A percentile compares a stretch with the other conserved stretches of the same genome.
Conservation (phyloP, 2,329 filamentous ascomycete species). For the Aspergillus sp. region DNA sequence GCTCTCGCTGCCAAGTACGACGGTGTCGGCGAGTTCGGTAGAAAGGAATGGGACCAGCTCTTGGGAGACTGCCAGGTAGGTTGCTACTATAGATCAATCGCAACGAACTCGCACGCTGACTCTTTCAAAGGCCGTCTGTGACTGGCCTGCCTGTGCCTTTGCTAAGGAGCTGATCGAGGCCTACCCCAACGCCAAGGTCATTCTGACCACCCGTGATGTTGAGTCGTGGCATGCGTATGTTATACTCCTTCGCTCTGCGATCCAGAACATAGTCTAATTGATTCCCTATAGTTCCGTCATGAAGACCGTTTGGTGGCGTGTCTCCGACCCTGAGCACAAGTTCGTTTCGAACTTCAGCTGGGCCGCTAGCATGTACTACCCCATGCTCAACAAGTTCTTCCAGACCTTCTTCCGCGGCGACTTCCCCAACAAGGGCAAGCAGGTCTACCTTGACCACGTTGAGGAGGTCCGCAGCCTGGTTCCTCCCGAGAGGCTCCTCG, state of each 20-base stretch:
- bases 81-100: background rate
- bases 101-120: background rate
- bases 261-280: background rate
- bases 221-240: slow-evolving; percentile 61
- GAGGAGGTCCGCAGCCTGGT: slow-evolving; percentile 53
- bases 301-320: slow-evolving; percentile 69
- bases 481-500: slow-evolving; percentile 54
- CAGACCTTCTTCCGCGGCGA: slow-evolving; percentile 68
- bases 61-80: slow-evolving; percentile 60
- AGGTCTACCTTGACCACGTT: slow-evolving; percentile 61
- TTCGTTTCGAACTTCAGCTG: slow-evolving; percentile 61
- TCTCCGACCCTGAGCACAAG: slow-evolving; percentile 62
- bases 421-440: slow-evolving; percentile 66
- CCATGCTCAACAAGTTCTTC: slow-evolving; percentile 71
- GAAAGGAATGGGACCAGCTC: slow-evolving; percentile 69
- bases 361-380: slow-evolving; percentile 68
- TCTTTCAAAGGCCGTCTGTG: slow-evolving; percentile 59
- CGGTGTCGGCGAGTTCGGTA: slow-evolving; percentile 62
- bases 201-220: slow-evolving; percentile 67
- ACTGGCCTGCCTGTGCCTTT: slow-evolving; percentile 69
- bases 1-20: slow-evolving; percentile 66
- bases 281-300: slow-evolving; percentile 53
- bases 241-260: background rate
- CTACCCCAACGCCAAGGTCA: slow-evolving; percentile 72
- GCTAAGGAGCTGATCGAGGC: slow-evolving; percentile 69